These are phyloP conservation scores for Pythium utonaiense DNA, from an alignment of 352 stramenopile genomes.

Conservation along the genomic window DNA sequence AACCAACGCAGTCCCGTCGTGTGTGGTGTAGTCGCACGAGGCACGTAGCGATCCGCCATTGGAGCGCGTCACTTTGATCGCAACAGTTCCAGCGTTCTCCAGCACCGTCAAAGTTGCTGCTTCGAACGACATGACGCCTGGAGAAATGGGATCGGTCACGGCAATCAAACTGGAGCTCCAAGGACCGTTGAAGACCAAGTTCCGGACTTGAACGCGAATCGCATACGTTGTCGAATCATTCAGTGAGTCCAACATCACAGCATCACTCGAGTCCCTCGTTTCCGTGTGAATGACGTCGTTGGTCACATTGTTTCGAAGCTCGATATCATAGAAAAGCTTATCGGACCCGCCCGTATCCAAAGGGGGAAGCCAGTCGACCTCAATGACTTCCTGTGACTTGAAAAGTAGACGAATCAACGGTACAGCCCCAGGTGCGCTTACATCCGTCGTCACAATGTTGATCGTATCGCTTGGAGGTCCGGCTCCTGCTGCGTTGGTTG, in stretches of 20 bases:
- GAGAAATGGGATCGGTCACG: slow-evolving; percentile 43
- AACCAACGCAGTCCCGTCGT: slow-evolving; percentile 33
- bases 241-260: slow-evolving; percentile 18
- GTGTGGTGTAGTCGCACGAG: slow-evolving; percentile 30
- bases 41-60: slow-evolving; percentile 38
- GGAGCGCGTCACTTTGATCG: slow-evolving; percentile 24
- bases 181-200: slow-evolving; percentile 12
- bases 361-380: slow-evolving; percentile 31
- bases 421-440: slow-evolving; percentile 27
- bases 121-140: slow-evolving; percentile 41
- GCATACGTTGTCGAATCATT: slow-evolving; percentile 27
- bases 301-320: slow-evolving; percentile 8
- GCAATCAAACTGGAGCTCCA: slow-evolving; percentile 33
- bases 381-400: slow-evolving; percentile 26
- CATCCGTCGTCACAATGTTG: slow-evolving; percentile 20
- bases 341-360: slow-evolving; percentile 34
- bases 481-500: slow-evolving; percentile 30
- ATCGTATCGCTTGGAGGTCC: slow-evolving; percentile 27
- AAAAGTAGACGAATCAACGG: slow-evolving; percentile 7
- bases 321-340: slow-evolving; percentile 27
- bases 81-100: slow-evolving; percentile 21
- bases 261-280: neutral
- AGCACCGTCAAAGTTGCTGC: slow-evolving; percentile 12
- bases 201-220: slow-evolving; percentile 32
- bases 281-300: neutral